phyloP scores from a whole-genome alignment of 1,284 basidiomycete genomes.

The Moesziomyces parantarcticus region DNA sequence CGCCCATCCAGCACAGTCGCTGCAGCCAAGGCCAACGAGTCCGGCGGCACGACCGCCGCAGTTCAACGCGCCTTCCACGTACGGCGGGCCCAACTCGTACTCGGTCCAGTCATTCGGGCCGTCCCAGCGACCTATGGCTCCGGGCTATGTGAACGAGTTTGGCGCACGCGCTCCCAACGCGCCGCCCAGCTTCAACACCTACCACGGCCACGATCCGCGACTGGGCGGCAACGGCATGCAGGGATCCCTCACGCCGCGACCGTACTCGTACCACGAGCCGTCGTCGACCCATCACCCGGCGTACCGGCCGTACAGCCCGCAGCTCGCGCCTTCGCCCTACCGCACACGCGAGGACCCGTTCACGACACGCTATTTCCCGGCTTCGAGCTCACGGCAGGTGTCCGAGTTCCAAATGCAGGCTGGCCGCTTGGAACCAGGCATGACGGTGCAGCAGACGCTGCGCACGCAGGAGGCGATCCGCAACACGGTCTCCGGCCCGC shows the following conservation, averaged over 20 bases:
- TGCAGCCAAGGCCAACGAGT: conserved; percentile 18
- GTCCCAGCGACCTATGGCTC: conserved; percentile 12
- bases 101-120: conserved; percentile 27
- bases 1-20: conserved; percentile 12
- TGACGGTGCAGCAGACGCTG: conserved; percentile 62
- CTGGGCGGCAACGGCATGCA: conserved; percentile 27
- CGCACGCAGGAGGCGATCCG: conserved; percentile 51
- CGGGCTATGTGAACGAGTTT: conserved; percentile 36
- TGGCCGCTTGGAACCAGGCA: conserved; percentile 55
- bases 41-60: conserved; percentile 18
- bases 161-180: conserved; percentile 24
- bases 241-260: conserved; percentile 36
- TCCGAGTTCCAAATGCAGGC: conserved; percentile 58
- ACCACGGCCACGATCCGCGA: conserved; percentile 41
- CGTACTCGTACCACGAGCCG: conserved; percentile 56
- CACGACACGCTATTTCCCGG: conserved; percentile 55
- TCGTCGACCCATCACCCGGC: conserved; percentile 23
- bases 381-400: conserved; percentile 60
- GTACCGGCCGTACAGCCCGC: conserved; percentile 29
- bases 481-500: conserved; percentile 10
- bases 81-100: conserved; percentile 15
- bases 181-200: conserved; percentile 30
- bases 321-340: conserved; percentile 15
- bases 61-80: conserved; percentile 23
- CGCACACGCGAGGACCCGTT: conserved; percentile 56